Conservation (phyloP, 257 asterid species). For the Lantana camara region DNA sequence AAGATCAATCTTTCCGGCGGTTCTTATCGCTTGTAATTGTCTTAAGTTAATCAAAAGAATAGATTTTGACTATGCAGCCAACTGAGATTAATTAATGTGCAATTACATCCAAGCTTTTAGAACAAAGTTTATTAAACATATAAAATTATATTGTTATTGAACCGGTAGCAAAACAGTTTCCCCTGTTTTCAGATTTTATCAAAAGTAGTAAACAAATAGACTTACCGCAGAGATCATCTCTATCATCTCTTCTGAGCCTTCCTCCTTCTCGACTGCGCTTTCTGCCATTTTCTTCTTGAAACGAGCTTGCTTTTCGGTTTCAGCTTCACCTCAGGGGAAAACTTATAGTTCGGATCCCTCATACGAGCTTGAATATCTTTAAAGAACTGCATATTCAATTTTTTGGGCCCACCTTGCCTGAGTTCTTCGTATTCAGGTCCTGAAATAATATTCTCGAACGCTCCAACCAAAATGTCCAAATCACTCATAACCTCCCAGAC, state of each 20-base stretch:
- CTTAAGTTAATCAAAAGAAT: conserved; percentile 1
- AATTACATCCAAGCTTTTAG: background rate
- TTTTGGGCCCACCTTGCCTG: conserved; percentile 87
- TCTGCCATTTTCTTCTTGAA: conserved; percentile 79
- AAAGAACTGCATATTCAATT: conserved; percentile 75
- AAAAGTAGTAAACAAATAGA: background rate
- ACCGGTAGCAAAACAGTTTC: too few species aligned
- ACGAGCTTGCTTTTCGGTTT: conserved; percentile 88
- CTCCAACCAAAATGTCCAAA: conserved; percentile 79
- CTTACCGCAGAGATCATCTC: background rate
- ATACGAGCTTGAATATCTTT: conserved; percentile 89
- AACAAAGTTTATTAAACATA: background rate
- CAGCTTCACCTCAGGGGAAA: conserved; percentile 79
- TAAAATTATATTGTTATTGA: too few species aligned
- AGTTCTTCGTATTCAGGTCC: conserved; percentile 94
- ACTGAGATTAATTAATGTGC: background rate
- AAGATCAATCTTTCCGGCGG: conserved; percentile 19
- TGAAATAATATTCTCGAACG: conserved; percentile 86
- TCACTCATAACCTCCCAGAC: conserved; percentile 99
- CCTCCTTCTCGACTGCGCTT: conserved; percentile 79
- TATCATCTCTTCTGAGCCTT: conserved; percentile 74
- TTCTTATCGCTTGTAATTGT: conserved; percentile 9
- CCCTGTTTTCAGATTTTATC: too few species aligned
- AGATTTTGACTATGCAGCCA: conserved; percentile 6
- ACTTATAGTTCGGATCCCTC: conserved; percentile 92